Conservation (phyloP, 2,329 filamentous ascomycete genomes). For the Ophiostoma populinum region DNA sequence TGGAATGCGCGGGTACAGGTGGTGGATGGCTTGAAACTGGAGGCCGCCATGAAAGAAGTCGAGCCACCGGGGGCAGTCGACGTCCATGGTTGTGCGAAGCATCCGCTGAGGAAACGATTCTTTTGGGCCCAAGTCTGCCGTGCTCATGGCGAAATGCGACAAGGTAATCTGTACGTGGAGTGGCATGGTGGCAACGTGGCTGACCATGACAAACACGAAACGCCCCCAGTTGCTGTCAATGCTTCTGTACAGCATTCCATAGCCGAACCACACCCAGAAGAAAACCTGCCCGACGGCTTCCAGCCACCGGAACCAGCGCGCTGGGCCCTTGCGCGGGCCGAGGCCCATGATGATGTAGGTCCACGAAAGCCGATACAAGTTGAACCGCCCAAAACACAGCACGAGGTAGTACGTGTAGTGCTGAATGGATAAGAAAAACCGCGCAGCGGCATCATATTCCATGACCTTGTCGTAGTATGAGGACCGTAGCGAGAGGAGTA, state of each 20-base stretch:
- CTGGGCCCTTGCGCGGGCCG: slow-evolving; percentile 56
- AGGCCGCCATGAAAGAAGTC: slow-evolving; percentile 80
- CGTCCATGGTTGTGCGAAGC: slow-evolving; percentile 85
- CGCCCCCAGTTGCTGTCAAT: slow-evolving; percentile 54
- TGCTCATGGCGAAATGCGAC: slow-evolving; percentile 89
- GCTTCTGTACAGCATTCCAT: slow-evolving; percentile 55
- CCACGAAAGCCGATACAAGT: slow-evolving; percentile 71
- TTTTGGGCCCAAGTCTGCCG: slow-evolving; percentile 61
- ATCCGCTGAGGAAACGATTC: slow-evolving; percentile 85
- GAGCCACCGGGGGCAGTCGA: slow-evolving; percentile 74
- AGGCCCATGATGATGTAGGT: slow-evolving; percentile 53
- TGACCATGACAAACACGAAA: slow-evolving; percentile 59
- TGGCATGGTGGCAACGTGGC: slow-evolving; percentile 64
- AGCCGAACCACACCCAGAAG: slow-evolving; percentile 82
- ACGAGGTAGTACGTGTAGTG: slow-evolving; percentile 71
- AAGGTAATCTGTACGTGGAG: slow-evolving; percentile 82
- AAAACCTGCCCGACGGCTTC: slow-evolving; percentile 59
- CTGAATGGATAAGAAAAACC: slow-evolving; percentile 54
- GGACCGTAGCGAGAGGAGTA: slow-evolving; percentile 54
- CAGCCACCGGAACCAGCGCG: slow-evolving; percentile 71
- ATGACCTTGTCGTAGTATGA: slow-evolving; percentile 74
- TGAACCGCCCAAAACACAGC: slow-evolving; percentile 68
- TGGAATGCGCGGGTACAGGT: slow-evolving; percentile 69
- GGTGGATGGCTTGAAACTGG: slow-evolving; percentile 81
- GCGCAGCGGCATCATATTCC: slow-evolving; percentile 58